phyloP scores from a whole-genome alignment of 2,329 filamentous ascomycete genomes.

The Stemphylium vesicarium region DNA sequence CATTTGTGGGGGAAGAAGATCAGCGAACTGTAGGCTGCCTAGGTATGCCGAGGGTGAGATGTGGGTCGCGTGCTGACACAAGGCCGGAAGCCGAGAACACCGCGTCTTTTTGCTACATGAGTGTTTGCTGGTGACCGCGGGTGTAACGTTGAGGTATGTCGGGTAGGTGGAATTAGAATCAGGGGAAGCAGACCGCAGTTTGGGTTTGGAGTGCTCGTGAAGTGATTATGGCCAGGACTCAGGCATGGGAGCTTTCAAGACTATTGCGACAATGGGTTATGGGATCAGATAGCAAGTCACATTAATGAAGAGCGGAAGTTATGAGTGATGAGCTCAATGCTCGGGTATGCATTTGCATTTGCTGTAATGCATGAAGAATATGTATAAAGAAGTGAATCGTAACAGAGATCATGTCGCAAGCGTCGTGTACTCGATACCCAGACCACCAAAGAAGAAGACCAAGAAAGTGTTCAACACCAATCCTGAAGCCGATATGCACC shows the following conservation, averaged over 20 bases:
- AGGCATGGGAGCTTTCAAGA: too few species aligned
- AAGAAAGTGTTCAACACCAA: neutral
- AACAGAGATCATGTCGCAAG: neutral
- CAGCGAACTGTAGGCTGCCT: neutral
- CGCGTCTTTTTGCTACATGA: neutral
- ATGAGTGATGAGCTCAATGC: neutral
- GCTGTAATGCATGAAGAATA: neutral
- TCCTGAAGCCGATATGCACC: neutral
- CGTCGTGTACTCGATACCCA: slow-evolving; percentile 1
- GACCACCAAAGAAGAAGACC: neutral
- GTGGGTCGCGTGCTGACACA: too few species aligned
- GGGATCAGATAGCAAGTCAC: neutral
- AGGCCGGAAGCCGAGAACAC: neutral
- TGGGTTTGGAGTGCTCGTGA: too few species aligned
- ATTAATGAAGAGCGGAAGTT: neutral
- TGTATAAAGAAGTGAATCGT: slow-evolving; percentile 5
- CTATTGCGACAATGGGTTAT: too few species aligned
- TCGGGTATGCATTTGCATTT: slow-evolving; percentile 1
- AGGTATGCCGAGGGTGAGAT: neutral
- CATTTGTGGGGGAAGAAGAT: neutral
- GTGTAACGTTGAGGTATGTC: too few species aligned
- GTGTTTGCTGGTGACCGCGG: too few species aligned
- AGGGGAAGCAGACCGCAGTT: too few species aligned
- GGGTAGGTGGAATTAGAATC: too few species aligned
- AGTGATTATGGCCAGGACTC: too few species aligned